Evolutionary conservation across 164 flowering plant species (phyloP), one percentile per base, ranked within the genome.

Genomic region (Nymphaea thermarum): DNA sequence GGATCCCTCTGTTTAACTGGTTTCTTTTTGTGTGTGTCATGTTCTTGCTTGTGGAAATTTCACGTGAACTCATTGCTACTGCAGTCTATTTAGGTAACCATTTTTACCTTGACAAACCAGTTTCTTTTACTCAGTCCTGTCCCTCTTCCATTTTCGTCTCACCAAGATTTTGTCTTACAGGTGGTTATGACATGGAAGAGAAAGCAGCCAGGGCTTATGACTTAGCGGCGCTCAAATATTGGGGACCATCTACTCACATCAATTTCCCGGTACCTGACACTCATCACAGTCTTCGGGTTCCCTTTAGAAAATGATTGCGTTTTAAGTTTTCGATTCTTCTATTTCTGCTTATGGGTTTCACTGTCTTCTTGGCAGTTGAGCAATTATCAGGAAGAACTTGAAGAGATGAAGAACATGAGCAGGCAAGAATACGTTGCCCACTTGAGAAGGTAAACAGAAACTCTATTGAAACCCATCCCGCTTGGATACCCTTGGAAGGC

Each of bases 201-300:
- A 92, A 90, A 82, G 94, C 98, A 51, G 94, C 98, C 4, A 85
- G 89, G 78, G 88, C 98, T 55, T 91, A 89, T 75, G 98, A 91
- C 79, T 85, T 85, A 59, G 97, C 97, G 0, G 97, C 97, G 2
- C 85, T 91, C 14, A 91, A 91, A 79, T 91, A 89, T 70, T 91
- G 97, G 96, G 97, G 97, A 8, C 81, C 93, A 68, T 77, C 96
- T 0, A 87, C 96, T 2, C 89, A 86, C 66, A 88, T 90, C 45
- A 92, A 92, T 75, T 92, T 88, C 70, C 76, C 89, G 66, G 94
- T 92, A 84, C 14, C 14, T 5, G 67, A 41, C 70, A 67, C 36
- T 3, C 16, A 57, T 3, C 62, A 67, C 62, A 67, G 17, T 11
- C 47, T 5, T 5, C 43, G 42, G 63, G 6, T 4, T 10, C 53